Evolutionary conservation across 441 rosid species (phyloP), one percentile per base, ranked within the genome.

Genomic region (Pelargonium fulgidum): DNA sequence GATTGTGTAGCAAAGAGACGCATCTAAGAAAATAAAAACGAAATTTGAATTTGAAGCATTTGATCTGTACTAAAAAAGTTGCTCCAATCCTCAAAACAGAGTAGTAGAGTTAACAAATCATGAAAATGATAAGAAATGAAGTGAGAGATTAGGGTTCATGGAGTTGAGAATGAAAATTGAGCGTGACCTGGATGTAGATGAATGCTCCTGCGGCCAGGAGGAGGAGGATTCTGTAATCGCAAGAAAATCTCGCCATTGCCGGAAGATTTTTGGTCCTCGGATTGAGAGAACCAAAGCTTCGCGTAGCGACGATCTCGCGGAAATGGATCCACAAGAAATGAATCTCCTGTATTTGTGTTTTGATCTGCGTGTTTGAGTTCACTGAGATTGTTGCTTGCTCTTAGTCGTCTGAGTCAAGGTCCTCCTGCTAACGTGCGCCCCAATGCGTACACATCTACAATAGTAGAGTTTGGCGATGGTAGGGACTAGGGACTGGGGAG

Each of bases 1-100:
- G 97, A 86, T 74, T 94, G 97, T 19, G 96, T 86, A 9, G 87
- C 75, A 70, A 91, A 94, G 73, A 94, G 93, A 70, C 89, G 86
- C 87, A 91, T 81, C 99, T 94, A 62, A 58, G 48, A 12, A 63
- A 66, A 50, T 48, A 16, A 56, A 62, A 69, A n/a, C 6, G 29
- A 62, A 63, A 2, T n/a, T 3, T 44, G 0, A 19, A 72, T 54
- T 19, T 45, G 45, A 29, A 50, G 10, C 10, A 14, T 41, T 20
- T 17, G 20, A 39, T 50, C 12, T 4, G n/a, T 44, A 50, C 20
- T 3, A 14, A 3, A 8, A 66, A 29, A 50, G 13, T 50, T 17
- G 22, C 26, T 12, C 59, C 11, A 16, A 24, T 58, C 63, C 12
- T 8, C 13, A 48, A 20, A 70, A 45, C 14, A 19, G 33, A 13